Evolutionary conservation across 805 yeast genomes (phyloP).

Genomic region (Starmerella asiatica): DNA sequence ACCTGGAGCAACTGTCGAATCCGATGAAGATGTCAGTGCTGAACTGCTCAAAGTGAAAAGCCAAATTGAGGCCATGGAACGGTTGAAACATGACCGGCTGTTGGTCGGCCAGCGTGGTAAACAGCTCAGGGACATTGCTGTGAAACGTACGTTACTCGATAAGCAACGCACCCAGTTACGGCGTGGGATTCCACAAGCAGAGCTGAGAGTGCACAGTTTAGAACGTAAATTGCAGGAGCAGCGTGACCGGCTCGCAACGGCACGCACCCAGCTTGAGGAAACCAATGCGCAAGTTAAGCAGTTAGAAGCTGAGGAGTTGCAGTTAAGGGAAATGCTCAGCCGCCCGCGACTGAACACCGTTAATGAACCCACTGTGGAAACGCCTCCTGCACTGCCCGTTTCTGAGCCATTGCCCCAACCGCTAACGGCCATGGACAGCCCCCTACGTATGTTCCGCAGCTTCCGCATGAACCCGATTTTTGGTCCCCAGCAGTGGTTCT

Average conservation of each 20-base stretch:
- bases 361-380: background rate
- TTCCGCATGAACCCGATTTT: conserved; percentile 16
- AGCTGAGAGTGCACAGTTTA: conserved; percentile 10
- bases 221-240: conserved; percentile 12
- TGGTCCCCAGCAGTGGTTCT: conserved; percentile 10
- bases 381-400: background rate
- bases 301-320: conserved; percentile 8
- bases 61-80: conserved; percentile 6
- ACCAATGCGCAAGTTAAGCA: conserved; percentile 2
- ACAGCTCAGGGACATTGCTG: conserved; percentile 10
- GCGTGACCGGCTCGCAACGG: conserved; percentile 1
- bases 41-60: conserved; percentile 7
- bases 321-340: conserved; percentile 3
- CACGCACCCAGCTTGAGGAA: conserved; percentile 4
- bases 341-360: background rate
- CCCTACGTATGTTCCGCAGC: conserved; percentile 14
- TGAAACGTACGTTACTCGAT: conserved; percentile 8
- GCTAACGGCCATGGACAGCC: conserved; percentile 9
- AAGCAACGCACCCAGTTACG: conserved; percentile 2
- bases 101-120: conserved; percentile 1
- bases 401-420: background rate
- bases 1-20: no score
- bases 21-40: no score
- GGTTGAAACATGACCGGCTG: conserved; percentile 4
- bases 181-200: background rate